A percentile compares a stretch with the other conserved stretches of the same genome.
Evolutionary conservation across 2,329 filamentous ascomycete genomes (phyloP).

Genomic region (Botrytis sinoallii): DNA sequence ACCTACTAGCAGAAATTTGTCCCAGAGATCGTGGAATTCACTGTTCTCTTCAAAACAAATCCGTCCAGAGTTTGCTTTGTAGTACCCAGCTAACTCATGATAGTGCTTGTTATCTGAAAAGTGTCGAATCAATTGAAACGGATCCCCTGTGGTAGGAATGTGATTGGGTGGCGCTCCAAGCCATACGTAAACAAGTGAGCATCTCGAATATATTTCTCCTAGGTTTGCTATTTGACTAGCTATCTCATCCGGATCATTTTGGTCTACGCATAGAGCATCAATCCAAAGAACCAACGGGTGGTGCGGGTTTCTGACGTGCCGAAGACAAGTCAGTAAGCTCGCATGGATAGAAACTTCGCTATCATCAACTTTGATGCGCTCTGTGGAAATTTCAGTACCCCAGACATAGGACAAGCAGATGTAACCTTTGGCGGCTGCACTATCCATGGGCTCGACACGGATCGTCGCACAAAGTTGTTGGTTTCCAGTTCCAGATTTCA

Average conservation of each 20-base stretch:
- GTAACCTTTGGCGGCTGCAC: neutral
- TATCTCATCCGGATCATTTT: neutral
- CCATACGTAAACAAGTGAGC: neutral
- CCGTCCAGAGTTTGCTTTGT: neutral
- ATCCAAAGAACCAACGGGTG: neutral
- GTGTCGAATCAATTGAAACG: neutral
- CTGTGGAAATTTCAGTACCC: neutral
- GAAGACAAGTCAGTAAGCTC: neutral
- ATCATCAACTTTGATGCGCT: neutral
- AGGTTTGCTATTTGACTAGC: neutral
- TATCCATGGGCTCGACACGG: neutral
- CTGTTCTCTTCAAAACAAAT: neutral
- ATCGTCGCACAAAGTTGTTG: neutral
- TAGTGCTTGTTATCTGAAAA: neutral
- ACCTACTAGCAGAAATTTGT: neutral
- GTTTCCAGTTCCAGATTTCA: neutral
- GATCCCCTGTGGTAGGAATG: neutral
- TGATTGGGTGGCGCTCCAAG: neutral
- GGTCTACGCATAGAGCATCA: neutral
- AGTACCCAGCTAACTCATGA: neutral
- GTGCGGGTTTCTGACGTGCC: neutral
- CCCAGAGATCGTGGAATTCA: neutral
- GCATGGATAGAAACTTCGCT: neutral
- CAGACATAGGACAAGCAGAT: neutral
- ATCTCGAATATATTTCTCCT: neutral